A percentile compares a stretch with the other conserved stretches of the same genome.
Evolutionary conservation across 805 yeast species (phyloP).

Genomic region (Barnettozyma sucrosica): DNA sequence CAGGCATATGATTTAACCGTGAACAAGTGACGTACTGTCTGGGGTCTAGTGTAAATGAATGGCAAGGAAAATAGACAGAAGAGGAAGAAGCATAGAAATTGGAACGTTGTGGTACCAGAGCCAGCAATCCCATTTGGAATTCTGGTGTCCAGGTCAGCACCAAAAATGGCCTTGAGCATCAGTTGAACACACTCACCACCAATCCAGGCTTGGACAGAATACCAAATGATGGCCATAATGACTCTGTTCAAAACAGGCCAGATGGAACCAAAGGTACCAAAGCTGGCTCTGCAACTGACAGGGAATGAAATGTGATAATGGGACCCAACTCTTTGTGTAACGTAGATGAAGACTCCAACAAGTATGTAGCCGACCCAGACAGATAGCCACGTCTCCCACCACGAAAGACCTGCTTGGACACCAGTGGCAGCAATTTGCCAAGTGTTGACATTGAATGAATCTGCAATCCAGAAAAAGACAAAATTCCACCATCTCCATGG

Average conservation of each 20-base stretch:
- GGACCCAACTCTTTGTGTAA: constrained; percentile 76
- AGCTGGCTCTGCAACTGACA: constrained; percentile 71
- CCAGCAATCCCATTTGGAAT: constrained; percentile 57
- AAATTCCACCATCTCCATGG: constrained; percentile 84
- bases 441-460: constrained; percentile 82
- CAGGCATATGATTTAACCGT: constrained; percentile 73
- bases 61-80: constrained; percentile 81
- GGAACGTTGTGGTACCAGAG: constrained; percentile 63
- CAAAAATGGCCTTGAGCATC: constrained; percentile 74
- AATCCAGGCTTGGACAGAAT: constrained; percentile 77
- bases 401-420: constrained; percentile 64
- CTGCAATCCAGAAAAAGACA: constrained; percentile 82
- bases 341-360: constrained; percentile 61
- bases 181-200: constrained; percentile 79
- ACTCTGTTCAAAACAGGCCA: constrained; percentile 90
- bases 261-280: constrained; percentile 80
- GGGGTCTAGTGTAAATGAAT: constrained; percentile 76
- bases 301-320: constrained; percentile 83
- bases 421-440: constrained; percentile 92
- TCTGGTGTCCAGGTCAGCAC: constrained; percentile 52
- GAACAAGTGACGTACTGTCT: constrained; percentile 75
- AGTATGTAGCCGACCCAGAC: constrained; percentile 81
- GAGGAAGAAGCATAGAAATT: constrained; percentile 69
- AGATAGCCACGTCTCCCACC: constrained; percentile 91
- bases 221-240: constrained; percentile 85